Evolutionary conservation across 2,329 filamentous ascomycete species (phyloP), one percentile per base, ranked within the genome.

Genomic region (Apiospora rasikravindrae): DNA sequence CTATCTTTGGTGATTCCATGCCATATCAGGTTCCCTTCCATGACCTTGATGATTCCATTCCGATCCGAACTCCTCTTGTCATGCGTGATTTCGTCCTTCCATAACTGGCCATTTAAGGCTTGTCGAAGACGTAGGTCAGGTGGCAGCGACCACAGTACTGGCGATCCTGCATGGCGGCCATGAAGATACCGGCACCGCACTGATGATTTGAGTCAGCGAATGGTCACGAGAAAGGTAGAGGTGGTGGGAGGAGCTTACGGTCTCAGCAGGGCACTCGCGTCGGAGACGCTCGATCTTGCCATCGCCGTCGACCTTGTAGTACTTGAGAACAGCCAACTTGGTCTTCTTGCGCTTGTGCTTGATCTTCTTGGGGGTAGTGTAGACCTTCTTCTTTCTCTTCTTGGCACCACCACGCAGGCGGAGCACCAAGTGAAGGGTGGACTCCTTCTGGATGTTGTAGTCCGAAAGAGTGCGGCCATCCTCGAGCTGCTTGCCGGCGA

Each of bases 281-380:
- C 97, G 92, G 80, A 99, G 93, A 84, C 96, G 96, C 93, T 99
- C 96, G 82, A 99, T 98, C 93, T 98, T 98, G 88, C 97, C 96
- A 83, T 99, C 96, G 82, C 94, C 94, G 87, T 98, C 96, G 82
- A 99, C 96, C 94, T 99, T 99, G 94, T 99, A 99, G 94, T 99
- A 99, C 93, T 99, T 99, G 87, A 99, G 95, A 81, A 99, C 96
- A 83, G 96, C 96, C 86, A 99, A 90, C 93, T 99, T 99, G 92
- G 94, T 98, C 96, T 99, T 99, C 95, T 98, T 99, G 90, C 95
- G 93, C 95, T 99, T 99, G 93, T 99, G 96, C 96, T 99, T 99
- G 93, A 99, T 99, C 95, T 99, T 99, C 95, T 99, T 99, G 86
- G 96, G 96, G 83, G 96, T 99, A 86, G 94, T 98, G 94, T 99